These are phyloP conservation scores for Acorus calamus DNA, from an alignment of 106 monocot genomes.

Conservation along the genomic window DNA sequence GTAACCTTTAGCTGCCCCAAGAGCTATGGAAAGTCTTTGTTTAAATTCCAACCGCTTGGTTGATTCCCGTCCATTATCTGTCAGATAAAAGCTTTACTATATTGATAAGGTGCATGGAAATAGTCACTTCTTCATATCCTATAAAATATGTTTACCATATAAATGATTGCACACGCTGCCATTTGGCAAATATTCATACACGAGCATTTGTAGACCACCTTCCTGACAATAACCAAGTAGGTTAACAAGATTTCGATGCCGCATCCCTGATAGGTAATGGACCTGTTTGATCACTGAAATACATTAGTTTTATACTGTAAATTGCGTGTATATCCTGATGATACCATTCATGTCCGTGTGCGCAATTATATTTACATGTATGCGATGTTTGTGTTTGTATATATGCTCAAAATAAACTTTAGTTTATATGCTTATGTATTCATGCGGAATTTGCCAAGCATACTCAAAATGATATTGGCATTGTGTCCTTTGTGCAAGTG, in stretches of 20 bases:
- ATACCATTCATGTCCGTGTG: too few species aligned
- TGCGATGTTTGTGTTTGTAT: too few species aligned
- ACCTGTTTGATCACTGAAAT: conserved; percentile 25
- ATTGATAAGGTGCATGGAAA: not conserved
- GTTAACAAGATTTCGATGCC: conserved; percentile 60
- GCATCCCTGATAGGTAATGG: conserved; percentile 26
- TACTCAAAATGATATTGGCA: too few species aligned
- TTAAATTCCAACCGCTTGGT: conserved; percentile 52
- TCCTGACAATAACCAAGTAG: conserved; percentile 75
- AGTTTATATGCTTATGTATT: too few species aligned
- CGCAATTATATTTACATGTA: too few species aligned
- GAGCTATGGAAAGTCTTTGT: conserved; percentile 60
- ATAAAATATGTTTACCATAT: conserved; percentile 36
- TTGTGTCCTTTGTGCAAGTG: too few species aligned
- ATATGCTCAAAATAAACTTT: too few species aligned
- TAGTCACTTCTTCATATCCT: not conserved
- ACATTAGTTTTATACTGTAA: too few species aligned
- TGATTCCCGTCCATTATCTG: conserved; percentile 27
- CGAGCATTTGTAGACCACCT: conserved; percentile 53
- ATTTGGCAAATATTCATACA: conserved; percentile 67
- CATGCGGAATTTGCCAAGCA: too few species aligned
- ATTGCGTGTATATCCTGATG: too few species aligned
- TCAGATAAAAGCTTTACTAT: not conserved
- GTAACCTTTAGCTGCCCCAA: conserved; percentile 71
- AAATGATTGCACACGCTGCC: conserved; percentile 54